Conservation (phyloP, 2,329 filamentous ascomycete species). For the Alternaria conjuncta region DNA sequence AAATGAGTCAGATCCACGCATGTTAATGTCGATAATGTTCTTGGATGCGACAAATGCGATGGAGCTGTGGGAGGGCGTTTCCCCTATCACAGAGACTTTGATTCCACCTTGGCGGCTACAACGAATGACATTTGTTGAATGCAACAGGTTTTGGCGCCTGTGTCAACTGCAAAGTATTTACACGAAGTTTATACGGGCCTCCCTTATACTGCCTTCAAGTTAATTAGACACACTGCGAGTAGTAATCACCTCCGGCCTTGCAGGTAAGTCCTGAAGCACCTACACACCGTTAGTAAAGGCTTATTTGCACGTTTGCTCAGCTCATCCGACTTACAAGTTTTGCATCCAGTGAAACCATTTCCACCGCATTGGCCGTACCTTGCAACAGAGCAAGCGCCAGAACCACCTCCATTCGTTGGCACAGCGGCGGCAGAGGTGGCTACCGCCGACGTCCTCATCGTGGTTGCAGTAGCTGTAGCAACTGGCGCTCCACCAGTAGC, state of each 20-base stretch:
- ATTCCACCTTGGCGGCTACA: neutral
- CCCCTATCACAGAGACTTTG: neutral
- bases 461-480: slow-evolving; percentile 19
- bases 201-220: neutral
- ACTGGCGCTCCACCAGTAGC: slow-evolving; percentile 24
- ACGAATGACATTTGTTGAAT: neutral
- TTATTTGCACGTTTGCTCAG: neutral
- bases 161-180: neutral
- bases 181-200: neutral
- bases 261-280: slow-evolving; percentile 11
- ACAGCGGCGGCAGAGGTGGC: slow-evolving; percentile 15
- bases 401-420: slow-evolving; percentile 17
- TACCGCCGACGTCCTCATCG: slow-evolving; percentile 12
- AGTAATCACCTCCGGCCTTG: slow-evolving; percentile 5
- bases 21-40: neutral
- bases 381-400: slow-evolving; percentile 22
- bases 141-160: neutral
- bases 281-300: neutral
- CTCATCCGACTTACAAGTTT: slow-evolving; percentile 4
- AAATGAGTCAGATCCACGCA: neutral
- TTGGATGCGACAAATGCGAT: neutral
- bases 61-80: neutral
- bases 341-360: slow-evolving; percentile 11
- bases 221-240: slow-evolving; percentile 8
- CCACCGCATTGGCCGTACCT: slow-evolving; percentile 46